These are phyloP conservation scores for Lantana camara DNA, from an alignment of 257 asterid genomes.

Conservation along the genomic window DNA sequence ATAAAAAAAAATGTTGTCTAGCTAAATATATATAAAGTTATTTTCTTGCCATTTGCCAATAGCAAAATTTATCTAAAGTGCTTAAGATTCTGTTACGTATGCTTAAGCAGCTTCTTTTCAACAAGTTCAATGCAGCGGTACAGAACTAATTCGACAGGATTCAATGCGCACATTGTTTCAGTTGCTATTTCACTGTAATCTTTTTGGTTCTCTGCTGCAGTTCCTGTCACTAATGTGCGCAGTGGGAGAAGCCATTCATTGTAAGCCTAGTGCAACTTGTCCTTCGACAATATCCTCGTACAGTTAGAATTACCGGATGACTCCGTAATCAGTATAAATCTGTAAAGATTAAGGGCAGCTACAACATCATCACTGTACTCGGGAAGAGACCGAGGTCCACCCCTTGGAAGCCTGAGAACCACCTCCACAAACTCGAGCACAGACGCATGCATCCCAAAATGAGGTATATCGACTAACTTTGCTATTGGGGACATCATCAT, in stretches of 20 bases:
- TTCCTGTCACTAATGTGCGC: constrained; percentile 53
- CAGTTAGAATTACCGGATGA: constrained; percentile 72
- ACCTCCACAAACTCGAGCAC: constrained; percentile 73
- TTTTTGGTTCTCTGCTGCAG: constrained; percentile 45
- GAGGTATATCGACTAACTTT: constrained; percentile 32
- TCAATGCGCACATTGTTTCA: constrained; percentile 53
- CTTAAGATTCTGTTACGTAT: not conserved
- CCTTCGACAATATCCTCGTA: constrained; percentile 58
- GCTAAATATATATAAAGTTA: no score
- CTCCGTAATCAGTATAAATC: constrained; percentile 74
- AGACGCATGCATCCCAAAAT: constrained; percentile 67
- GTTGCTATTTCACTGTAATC: constrained; percentile 30
- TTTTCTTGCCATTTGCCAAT: no score
- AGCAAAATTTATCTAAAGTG: no score
- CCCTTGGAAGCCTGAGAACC: constrained; percentile 77
- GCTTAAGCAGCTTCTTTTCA: constrained; percentile 60
- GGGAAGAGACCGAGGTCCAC: constrained; percentile 91
- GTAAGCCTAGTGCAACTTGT: constrained; percentile 55
- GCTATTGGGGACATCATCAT: constrained; percentile 27
- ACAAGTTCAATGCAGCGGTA: constrained; percentile 80
- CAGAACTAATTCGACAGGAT: constrained; percentile 74
- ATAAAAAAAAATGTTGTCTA: no score
- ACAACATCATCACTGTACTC: constrained; percentile 88
- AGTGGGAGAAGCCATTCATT: constrained; percentile 88
- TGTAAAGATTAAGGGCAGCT: constrained; percentile 84